Base-by-base conservation (phyloP, 805 yeast genomes). In the Saccharomycopsis selenospora region DNA sequence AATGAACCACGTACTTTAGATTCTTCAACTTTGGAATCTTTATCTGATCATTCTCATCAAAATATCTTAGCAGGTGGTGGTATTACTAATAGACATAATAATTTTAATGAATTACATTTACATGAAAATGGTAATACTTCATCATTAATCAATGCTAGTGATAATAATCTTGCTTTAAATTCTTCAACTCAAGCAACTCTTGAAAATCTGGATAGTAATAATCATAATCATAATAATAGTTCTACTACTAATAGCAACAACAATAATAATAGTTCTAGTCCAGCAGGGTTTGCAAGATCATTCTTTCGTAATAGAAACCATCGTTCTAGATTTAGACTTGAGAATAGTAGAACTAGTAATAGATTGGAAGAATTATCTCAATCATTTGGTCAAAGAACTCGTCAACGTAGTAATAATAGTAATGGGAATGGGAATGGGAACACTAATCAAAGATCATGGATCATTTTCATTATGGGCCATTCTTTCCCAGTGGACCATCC, bases 381-480 rank as follows among this genome's bases (percentile, higher is more conserved):
- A n/a, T 42, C 30, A 22, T 49, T 52, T 45, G 51, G 46, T 43
- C 46, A 47, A 40, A 49, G 40, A 43, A 45, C 40, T 8, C 36
- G 49, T 11, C 49, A 10, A 7, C 46, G 28, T 45, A 38, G 25
- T 26, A 30, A 13, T 41, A 29, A 13, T 26, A 5, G 48, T 10
- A 42, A 26, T 30, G 45, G 38, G 13, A 14, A 25, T 18, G 10
- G 13, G 24, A n/a, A 24, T 24, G 7, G 40, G n/a, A 24, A 27
- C 42, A 58, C 54, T 17, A 41, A 55, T 4, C 66, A 68, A 36
- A 63, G 77, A 25, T 72, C 80, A 1, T 79, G 84, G 85, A 71
- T 78, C n/a, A 75, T 79, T 22, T 76, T 76, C 45, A 81, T 79
- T 5, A 70, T 77, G 64, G 83, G 83, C 0, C 80, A 80, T 36